Conservation (phyloP, 805 yeast species). For the Nakazawaea molendinolei region DNA sequence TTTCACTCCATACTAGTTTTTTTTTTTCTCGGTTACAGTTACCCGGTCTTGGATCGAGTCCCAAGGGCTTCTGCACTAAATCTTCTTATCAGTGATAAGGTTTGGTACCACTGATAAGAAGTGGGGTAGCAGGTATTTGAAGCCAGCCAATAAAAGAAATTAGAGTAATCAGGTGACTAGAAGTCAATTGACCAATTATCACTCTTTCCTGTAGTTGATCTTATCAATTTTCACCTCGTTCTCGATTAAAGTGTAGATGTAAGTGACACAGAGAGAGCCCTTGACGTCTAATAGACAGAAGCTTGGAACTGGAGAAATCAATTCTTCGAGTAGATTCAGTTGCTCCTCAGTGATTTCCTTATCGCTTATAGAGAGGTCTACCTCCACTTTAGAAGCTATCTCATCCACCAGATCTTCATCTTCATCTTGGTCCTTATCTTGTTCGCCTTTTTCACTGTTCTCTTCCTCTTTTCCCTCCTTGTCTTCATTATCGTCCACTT, state of each 20-base stretch:
- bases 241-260: constrained; percentile 73
- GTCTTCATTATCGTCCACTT: constrained; percentile 8
- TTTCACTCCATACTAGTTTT: neutral
- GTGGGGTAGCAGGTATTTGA: too few relatives aligned
- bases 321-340: constrained; percentile 21
- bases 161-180: neutral
- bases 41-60: neutral
- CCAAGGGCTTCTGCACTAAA: too few relatives aligned
- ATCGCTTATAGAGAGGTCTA: too few relatives aligned
- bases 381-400: constrained; percentile 7
- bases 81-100: too few relatives aligned
- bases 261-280: constrained; percentile 69
- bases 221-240: constrained; percentile 90
- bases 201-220: constrained; percentile 52
- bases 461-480: constrained; percentile 6
- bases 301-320: constrained; percentile 57
- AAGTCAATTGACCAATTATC: constrained; percentile 14
- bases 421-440: constrained; percentile 16
- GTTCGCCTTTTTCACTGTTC: constrained; percentile 4
- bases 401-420: constrained; percentile 17
- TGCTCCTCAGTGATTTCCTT: constrained; percentile 15
- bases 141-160: neutral
- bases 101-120: too few relatives aligned
- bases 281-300: constrained; percentile 87
- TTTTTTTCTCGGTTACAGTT: neutral